These are phyloP conservation scores for Cryphonectria naterciae DNA, from an alignment of 2,329 filamentous ascomycete species.

Conservation along the genomic window DNA sequence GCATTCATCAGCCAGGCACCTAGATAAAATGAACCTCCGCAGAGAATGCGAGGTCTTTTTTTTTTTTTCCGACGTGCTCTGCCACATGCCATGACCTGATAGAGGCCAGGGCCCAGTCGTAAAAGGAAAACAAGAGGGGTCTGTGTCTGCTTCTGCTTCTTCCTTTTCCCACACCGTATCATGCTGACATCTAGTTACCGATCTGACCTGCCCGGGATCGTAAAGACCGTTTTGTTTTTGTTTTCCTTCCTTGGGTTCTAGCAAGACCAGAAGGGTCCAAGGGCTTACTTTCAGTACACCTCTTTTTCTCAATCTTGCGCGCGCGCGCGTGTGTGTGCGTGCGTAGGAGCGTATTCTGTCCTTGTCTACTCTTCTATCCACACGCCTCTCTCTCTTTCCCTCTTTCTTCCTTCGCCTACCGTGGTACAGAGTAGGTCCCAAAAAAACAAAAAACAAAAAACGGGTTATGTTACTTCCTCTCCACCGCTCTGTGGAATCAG, in stretches of 20 bases:
- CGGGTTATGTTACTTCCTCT: neutral
- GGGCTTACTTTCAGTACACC: neutral
- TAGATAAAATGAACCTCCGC: neutral
- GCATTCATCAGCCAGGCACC: neutral
- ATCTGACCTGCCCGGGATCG: neutral
- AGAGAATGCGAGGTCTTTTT: too few relatives aligned
- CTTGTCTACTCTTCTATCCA: neutral
- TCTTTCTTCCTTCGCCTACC: neutral
- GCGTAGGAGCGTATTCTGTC: neutral
- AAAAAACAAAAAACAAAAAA: too few relatives aligned
- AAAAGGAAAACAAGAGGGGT: neutral
- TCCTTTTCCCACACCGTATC: neutral
- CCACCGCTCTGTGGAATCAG: neutral
- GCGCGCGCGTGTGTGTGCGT: neutral
- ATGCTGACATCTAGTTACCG: neutral
- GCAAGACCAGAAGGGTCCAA: neutral
- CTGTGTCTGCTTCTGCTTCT: neutral
- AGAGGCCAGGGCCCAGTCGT: neutral
- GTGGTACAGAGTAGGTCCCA: neutral
- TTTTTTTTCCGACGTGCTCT: too few relatives aligned
- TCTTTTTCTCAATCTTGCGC: neutral
- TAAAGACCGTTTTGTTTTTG: neutral
- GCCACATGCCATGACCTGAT: neutral
- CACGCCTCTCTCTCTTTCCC: neutral
- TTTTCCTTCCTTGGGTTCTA: neutral